Percentiles rank a stretch among this genome's conserved stretches.
Evolutionary conservation across 805 yeast genomes (phyloP).

Genomic region (Helenozyma baotianmanensis): DNA sequence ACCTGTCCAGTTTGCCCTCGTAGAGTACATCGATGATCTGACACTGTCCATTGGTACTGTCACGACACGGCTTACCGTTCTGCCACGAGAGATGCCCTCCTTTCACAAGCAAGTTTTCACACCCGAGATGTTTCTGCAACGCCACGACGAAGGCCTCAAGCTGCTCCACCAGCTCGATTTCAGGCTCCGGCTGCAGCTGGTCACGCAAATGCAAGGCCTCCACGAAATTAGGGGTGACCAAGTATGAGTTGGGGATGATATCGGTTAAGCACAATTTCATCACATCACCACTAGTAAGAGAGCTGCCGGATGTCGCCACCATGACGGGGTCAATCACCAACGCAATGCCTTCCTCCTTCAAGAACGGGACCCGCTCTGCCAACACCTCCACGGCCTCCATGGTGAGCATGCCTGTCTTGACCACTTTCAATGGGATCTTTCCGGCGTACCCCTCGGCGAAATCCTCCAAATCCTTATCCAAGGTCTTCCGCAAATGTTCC

Average conservation of each 20-base stretch:
- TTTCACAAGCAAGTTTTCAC: conserved; percentile 59
- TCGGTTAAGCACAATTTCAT: conserved; percentile 38
- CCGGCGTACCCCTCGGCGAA: conserved; percentile 33
- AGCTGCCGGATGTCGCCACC: conserved; percentile 74
- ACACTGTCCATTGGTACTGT: neutral
- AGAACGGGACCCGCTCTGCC: conserved; percentile 26
- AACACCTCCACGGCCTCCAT: conserved; percentile 49
- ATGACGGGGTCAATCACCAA: conserved; percentile 80
- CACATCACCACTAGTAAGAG: conserved; percentile 46
- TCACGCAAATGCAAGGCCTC: conserved; percentile 52
- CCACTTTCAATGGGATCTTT: conserved; percentile 41
- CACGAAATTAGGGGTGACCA: conserved; percentile 71
- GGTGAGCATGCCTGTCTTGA: conserved; percentile 79
- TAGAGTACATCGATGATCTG: conserved; percentile 53
- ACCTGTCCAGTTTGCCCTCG: conserved; percentile 31
- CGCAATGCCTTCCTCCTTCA: conserved; percentile 21
- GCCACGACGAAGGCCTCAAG: conserved; percentile 18
- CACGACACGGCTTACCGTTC: neutral
- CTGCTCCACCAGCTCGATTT: conserved; percentile 32
- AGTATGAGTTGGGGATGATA: conserved; percentile 48
- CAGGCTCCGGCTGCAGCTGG: conserved; percentile 16
- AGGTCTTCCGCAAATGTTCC: conserved; percentile 41
- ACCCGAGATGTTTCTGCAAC: conserved; percentile 28
- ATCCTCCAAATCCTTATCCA: conserved; percentile 56
- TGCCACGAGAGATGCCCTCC: conserved; percentile 72